Evolutionary conservation across 306 rosid genomes (phyloP), one percentile per base, ranked within the genome.

Genomic region (Alnus rubra): DNA sequence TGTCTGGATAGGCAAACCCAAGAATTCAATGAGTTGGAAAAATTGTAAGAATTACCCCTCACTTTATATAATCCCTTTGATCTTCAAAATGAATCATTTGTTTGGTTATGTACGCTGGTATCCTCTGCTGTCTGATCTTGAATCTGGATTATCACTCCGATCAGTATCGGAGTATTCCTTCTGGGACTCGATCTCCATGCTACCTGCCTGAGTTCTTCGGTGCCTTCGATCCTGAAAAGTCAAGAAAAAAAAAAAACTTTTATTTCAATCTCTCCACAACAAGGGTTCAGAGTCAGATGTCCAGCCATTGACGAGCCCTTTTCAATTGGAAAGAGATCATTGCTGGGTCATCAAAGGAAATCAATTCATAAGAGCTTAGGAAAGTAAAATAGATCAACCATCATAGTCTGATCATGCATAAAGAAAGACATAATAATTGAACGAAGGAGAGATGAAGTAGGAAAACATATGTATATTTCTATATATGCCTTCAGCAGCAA

Each of bases 211-310:
- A 51, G 82, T 86, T 87, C 97, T 88, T 73, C 97, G 79, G 78
- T 81, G 86, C 87, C 98, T 90, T 78, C 97, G 91, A 78, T 93
- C 97, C 98, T 93, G 94, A 83, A 73, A 68, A 81, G 72, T 47
- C 45, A 48, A 0, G 52, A 45, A 18, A 54, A 77, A 39, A 18
- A 78, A 72, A 49, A 71, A 28, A 42, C n/a, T 39, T 7, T 4
- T n/a, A 53, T 11, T 67, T 30, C 11, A 28, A 7, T 10, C 11
- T 60, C 44, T 16, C 47, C 65, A 28, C 13, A 31, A 14, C 19
- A 63, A 14, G 45, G 45, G 69, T 19, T 63, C 69, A 33, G 69
- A 63, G 33, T 63, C 45, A 63, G 18, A 28, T 59, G 16, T 59
- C 65, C 37, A 59, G 65, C 65, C 30, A 19, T 59, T 28, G 37